Conservation (phyloP, 108 stramenopile species). For the Nitzschia sp. region DNA sequence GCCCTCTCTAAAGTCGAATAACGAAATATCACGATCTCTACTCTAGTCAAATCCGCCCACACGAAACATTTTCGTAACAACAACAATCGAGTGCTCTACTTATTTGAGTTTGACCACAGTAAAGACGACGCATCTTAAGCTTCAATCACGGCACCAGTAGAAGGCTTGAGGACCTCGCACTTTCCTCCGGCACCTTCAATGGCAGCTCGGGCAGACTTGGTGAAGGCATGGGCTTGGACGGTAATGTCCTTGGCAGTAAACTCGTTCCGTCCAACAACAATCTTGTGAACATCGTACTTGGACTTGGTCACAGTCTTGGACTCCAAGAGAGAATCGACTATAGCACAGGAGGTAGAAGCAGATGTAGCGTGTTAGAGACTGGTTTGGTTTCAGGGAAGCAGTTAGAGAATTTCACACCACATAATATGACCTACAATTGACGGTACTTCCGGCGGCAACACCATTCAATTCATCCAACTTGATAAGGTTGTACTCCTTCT, state of each 20-base stretch:
- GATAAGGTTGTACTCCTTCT: constrained; percentile 91
- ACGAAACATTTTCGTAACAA: too few relatives aligned
- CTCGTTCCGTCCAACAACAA: constrained; percentile 83
- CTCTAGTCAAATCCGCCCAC: too few relatives aligned
- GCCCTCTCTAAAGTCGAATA: too few relatives aligned
- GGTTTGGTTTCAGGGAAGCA: neutral
- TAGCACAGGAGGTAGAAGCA: neutral
- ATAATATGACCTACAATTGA: constrained; percentile 64
- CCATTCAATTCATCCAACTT: constrained; percentile 86
- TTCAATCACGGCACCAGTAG: constrained; percentile 84
- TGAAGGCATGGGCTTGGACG: constrained; percentile 98
- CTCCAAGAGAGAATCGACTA: constrained; percentile 75
- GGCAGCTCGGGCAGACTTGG: constrained; percentile 79
- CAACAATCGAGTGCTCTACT: too few relatives aligned
- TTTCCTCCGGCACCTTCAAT: constrained; percentile 95
- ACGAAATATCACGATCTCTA: too few relatives aligned
- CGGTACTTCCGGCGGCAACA: constrained; percentile 67
- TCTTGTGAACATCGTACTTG: constrained; percentile 88
- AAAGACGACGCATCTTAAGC: constrained; percentile 42
- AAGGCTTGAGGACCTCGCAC: constrained; percentile 85
- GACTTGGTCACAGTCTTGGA: constrained; percentile 78
- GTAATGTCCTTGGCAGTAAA: constrained; percentile 88
- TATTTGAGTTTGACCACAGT: too few relatives aligned
- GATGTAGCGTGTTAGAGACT: too few relatives aligned
- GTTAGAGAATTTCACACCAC: too few relatives aligned